Evolutionary conservation across 345 rosid genomes (phyloP).

Genomic region (Hibiscus syriacus): DNA sequence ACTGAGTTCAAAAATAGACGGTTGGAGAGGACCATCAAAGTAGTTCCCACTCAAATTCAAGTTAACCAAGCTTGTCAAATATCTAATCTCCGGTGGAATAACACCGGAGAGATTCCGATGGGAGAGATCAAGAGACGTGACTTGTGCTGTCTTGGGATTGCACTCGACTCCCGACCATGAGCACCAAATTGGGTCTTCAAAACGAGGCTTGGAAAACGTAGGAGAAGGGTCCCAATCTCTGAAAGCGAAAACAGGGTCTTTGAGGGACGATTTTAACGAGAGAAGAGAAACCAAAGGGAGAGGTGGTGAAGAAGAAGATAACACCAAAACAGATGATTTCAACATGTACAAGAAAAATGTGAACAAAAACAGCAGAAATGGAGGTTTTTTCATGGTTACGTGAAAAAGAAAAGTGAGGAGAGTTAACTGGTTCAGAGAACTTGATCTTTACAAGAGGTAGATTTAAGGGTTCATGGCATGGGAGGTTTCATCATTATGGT

Average conservation of each 20-base stretch:
- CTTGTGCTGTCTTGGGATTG: neutral
- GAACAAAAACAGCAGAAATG: neutral
- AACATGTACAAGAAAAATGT: neutral
- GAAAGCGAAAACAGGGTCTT: neutral
- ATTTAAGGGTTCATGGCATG: constrained; percentile 51
- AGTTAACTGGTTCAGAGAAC: constrained; percentile 3
- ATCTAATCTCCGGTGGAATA: neutral
- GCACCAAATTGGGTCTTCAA: neutral
- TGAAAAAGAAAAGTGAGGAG: neutral
- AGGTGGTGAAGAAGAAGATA: neutral
- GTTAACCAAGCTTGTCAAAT: neutral
- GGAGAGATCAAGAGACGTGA: neutral
- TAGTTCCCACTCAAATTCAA: neutral
- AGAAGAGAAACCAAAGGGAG: neutral
- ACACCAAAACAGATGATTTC: neutral
- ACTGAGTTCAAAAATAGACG: neutral
- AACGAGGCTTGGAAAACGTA: neutral
- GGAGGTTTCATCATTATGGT: constrained; percentile 52
- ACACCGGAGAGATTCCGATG: neutral
- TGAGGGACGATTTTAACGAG: neutral
- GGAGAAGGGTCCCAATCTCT: neutral
- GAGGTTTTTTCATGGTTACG: neutral
- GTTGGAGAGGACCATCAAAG: neutral
- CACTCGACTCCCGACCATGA: neutral
- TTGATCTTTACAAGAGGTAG: constrained; percentile 23